These are phyloP conservation scores for Dothidotthia symphoricarpi DNA, from an alignment of 2,329 filamentous ascomycete species.

Conservation along the genomic window DNA sequence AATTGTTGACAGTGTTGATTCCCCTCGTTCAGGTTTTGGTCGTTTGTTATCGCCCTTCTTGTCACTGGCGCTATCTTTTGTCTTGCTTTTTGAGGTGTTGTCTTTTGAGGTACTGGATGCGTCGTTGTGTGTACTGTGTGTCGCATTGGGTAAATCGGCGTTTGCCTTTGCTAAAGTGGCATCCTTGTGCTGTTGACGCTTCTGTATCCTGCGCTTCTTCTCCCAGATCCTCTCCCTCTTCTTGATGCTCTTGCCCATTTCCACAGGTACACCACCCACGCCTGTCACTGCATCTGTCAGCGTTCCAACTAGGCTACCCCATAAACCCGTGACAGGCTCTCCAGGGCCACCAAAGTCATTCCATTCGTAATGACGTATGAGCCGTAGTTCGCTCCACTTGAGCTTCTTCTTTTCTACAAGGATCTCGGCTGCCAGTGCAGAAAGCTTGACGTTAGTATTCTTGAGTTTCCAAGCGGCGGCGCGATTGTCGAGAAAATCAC, in stretches of 20 bases:
- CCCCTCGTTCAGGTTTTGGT: constrained; percentile 20
- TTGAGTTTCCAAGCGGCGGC: constrained; percentile 67
- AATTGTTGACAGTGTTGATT: constrained; percentile 32
- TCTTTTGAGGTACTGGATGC: constrained; percentile 10
- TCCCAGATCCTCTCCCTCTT: constrained; percentile 54
- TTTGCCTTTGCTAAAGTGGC: constrained; percentile 21
- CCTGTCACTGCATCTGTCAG: constrained; percentile 61
- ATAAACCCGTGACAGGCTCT: constrained; percentile 67
- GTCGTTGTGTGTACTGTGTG: constrained; percentile 8
- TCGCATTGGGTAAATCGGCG: constrained; percentile 4
- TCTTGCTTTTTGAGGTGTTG: neutral
- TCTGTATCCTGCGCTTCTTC: constrained; percentile 44
- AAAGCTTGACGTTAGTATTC: constrained; percentile 59
- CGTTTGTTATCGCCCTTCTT: too few relatives aligned
- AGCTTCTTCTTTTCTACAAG: constrained; percentile 61
- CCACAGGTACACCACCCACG: constrained; percentile 62
- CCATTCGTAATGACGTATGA: constrained; percentile 69
- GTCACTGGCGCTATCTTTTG: constrained; percentile 1
- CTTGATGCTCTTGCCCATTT: constrained; percentile 58
- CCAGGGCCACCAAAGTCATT: constrained; percentile 75
- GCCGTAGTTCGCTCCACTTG: constrained; percentile 61
- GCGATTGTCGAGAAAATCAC: constrained; percentile 62
- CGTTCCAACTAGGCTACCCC: constrained; percentile 60
- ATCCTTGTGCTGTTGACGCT: constrained; percentile 31
- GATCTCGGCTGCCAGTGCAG: constrained; percentile 64